Base-by-base conservation (phyloP, 768 basidiomycete genomes). In the Gloeophyllum trabeum region DNA sequence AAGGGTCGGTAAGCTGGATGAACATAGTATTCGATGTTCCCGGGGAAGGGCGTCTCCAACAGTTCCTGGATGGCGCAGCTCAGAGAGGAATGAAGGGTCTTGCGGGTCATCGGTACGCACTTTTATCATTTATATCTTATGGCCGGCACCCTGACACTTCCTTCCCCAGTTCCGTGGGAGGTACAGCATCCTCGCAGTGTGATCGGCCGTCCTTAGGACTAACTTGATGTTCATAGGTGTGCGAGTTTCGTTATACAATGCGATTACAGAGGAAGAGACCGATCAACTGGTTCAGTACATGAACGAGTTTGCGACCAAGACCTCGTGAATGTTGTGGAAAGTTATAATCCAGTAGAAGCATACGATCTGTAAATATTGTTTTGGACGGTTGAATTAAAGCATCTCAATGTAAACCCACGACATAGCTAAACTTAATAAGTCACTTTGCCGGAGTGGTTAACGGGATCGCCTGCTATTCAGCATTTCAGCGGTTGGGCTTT, bases 391-490 rank as follows among this genome's bases (percentile, higher is more conserved):
- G n/a, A n/a, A n/a, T n/a, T n/a, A n/a, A n/a, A n/a, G n/a, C n/a
- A n/a, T n/a, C n/a, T n/a, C n/a, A n/a, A n/a, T n/a, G n/a, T n/a
- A n/a, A n/a, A n/a, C n/a, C n/a, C n/a, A n/a, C n/a, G n/a, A n/a
- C n/a, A n/a, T n/a, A n/a, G n/a, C 28, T 10, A 14, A 3, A 34
- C 26, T 24, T 40, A 5, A 26, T 41, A 52, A 40, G 80, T 82
- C 80, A 83, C 83, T 84, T 86, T 87, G 82, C 83, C 83, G 82
- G 83, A 87, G 84, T 86, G 83, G 83, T 87, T 85, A 86, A 84
- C 63, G 63, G 63, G 62, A 61, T 64, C 61, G 63, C 63, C 61
- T 64, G 63, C 63, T 65, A 65, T 51, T 58, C 41, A 46, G 51
- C 49, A 50, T 49, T 38, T 40, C 35, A 73, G 70, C 70, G 70